Conservation (phyloP, 148 eudicot genomes). For the Cornus suecica region DNA sequence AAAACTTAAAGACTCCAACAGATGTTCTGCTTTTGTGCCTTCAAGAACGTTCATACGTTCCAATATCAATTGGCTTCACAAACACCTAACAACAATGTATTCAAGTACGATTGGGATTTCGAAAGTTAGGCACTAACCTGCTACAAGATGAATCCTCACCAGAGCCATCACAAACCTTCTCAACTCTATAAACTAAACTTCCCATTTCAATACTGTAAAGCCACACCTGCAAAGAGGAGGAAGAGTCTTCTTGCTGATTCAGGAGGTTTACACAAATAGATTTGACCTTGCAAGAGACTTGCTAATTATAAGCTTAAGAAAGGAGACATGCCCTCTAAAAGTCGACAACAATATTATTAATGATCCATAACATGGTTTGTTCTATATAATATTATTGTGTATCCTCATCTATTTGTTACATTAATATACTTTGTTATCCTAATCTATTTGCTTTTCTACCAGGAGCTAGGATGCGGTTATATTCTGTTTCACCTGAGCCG, state of each 20-base stretch:
- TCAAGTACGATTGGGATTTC: background rate
- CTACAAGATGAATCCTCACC: slow-evolving; percentile 96
- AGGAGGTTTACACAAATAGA: background rate
- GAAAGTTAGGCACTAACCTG: slow-evolving; percentile 41
- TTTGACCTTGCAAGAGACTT: background rate
- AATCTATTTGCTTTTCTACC: background rate
- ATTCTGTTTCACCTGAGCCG: background rate
- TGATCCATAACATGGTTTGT: background rate
- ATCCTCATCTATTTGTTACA: background rate
- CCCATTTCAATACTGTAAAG: slow-evolving; percentile 55
- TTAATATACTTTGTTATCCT: background rate
- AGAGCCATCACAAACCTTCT: slow-evolving; percentile 82
- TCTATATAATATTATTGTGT: background rate
- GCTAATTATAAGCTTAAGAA: background rate
- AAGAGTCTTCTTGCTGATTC: background rate
- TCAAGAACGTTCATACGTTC: background rate
- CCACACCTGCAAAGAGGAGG: slow-evolving; percentile 69
- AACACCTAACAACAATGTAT: background rate
- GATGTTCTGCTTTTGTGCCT: background rate
- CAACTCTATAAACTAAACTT: slow-evolving; percentile 55
- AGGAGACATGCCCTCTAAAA: background rate
- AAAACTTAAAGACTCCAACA: background rate
- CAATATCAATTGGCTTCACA: background rate
- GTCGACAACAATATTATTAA: background rate
- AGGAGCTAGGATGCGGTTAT: background rate